Evolutionary conservation across 768 basidiomycete genomes (phyloP).

Genomic region (Dentipellis sp.): DNA sequence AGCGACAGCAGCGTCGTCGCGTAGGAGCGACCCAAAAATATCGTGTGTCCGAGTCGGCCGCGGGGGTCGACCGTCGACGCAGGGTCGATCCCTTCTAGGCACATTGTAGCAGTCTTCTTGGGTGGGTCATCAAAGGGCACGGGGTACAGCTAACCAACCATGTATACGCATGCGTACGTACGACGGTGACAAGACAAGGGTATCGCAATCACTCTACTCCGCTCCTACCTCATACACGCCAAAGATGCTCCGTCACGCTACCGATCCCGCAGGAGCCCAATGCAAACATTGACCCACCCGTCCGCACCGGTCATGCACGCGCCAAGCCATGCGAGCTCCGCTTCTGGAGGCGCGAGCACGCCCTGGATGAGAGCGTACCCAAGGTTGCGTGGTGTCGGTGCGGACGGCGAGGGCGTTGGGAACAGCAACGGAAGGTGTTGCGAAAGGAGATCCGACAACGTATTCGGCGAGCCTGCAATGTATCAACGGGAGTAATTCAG

Average conservation of each 20-base stretch:
- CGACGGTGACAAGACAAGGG: too few species aligned
- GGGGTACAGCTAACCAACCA: too few species aligned
- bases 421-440: slow-evolving; percentile 76
- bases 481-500: slow-evolving; percentile 9
- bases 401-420: slow-evolving; percentile 30
- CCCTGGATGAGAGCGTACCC: slow-evolving; percentile 84
- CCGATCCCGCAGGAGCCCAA: slow-evolving; percentile 35
- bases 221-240: too few species aligned
- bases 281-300: slow-evolving; percentile 89
- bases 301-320: slow-evolving; percentile 88
- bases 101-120: too few species aligned
- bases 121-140: too few species aligned
- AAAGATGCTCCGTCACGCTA: not conserved
- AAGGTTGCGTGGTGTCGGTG: slow-evolving; percentile 29
- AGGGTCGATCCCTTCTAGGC: too few species aligned
- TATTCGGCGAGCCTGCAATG: slow-evolving; percentile 55
- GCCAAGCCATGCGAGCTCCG: slow-evolving; percentile 93
- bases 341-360: slow-evolving; percentile 68
- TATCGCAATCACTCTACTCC: too few species aligned
- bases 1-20: too few species aligned
- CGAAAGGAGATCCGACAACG: slow-evolving; percentile 59
- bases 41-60: too few species aligned
- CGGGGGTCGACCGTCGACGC: too few species aligned
- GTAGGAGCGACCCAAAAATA: too few species aligned
- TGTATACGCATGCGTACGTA: too few species aligned